These are phyloP conservation scores for Cutaneotrichosporon arboriforme DNA, from an alignment of 1,284 basidiomycete genomes.

Conservation along the genomic window DNA sequence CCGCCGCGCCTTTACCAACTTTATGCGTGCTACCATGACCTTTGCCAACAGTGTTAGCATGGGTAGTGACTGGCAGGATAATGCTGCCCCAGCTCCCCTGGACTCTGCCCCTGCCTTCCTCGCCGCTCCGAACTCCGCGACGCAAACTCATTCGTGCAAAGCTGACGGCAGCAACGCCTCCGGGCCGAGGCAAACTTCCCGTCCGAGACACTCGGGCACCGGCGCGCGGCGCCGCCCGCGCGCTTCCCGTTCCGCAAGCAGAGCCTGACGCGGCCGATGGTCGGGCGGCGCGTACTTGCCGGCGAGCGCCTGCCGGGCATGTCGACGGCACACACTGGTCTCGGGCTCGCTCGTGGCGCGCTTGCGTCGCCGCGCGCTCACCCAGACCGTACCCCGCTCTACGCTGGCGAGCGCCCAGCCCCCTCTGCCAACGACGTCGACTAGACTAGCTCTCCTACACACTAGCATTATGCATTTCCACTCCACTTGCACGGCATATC, in stretches of 20 bases:
- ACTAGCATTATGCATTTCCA: too few relatives aligned
- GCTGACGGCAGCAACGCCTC: slow-evolving; percentile 26
- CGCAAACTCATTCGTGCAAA: not conserved
- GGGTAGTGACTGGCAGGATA: too few relatives aligned
- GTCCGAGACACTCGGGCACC: not conserved
- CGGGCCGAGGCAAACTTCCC: slow-evolving; percentile 11
- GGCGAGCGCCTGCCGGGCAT: slow-evolving; percentile 46
- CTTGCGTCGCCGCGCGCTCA: slow-evolving; percentile 14
- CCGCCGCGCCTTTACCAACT: too few relatives aligned
- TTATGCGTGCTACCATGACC: too few relatives aligned
- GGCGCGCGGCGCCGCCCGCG: not conserved
- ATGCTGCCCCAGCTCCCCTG: too few relatives aligned
- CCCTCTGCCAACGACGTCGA: not conserved
- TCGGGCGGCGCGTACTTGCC: slow-evolving; percentile 30
- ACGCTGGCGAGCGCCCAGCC: too few relatives aligned
- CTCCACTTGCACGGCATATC: too few relatives aligned
- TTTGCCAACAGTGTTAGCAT: too few relatives aligned
- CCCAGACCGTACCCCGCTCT: too few relatives aligned
- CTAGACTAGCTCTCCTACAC: too few relatives aligned
- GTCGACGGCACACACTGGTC: slow-evolving; percentile 31
- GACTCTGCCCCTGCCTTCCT: too few relatives aligned
- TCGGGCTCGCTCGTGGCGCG: slow-evolving; percentile 42
- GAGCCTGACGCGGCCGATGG: slow-evolving; percentile 13
- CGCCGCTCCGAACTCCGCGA: too few relatives aligned
- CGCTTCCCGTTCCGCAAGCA: slow-evolving; percentile 1